Conservation (phyloP, 2,329 filamentous ascomycete genomes). For the Epichloe sibirici region DNA sequence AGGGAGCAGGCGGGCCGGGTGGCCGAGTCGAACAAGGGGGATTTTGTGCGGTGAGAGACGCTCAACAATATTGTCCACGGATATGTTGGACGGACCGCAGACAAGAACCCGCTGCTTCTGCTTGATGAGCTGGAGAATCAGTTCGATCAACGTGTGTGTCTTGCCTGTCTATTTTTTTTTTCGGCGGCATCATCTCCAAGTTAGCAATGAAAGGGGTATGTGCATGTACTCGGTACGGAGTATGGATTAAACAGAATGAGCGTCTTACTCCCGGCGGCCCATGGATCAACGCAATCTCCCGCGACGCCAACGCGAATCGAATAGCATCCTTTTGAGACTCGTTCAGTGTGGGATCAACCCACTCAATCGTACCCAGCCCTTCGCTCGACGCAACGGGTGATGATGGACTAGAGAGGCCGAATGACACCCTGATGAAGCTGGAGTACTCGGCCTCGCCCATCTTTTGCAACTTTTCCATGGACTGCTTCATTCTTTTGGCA, state of each 20-base stretch:
- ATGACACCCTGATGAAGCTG: conserved; percentile 47
- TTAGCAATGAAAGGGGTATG: not conserved
- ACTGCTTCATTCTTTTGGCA: conserved; percentile 43
- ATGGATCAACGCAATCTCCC: conserved; percentile 81
- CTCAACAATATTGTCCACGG: conserved; percentile 96
- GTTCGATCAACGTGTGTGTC: conserved; percentile 88
- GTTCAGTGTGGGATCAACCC: conserved; percentile 51
- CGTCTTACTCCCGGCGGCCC: conserved; percentile 64
- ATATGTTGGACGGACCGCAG: conserved; percentile 95
- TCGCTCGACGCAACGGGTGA: conserved; percentile 35
- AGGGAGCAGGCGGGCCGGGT: conserved; percentile 80
- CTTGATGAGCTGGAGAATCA: conserved; percentile 81
- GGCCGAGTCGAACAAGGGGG: conserved; percentile 78
- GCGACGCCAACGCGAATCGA: conserved; percentile 70
- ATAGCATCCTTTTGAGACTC: conserved; percentile 57
- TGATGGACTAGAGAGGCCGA: conserved; percentile 43
- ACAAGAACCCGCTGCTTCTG: conserved; percentile 66
- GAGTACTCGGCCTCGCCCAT: conserved; percentile 48
- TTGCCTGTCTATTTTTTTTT: conserved; percentile 59
- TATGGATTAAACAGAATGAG: not conserved
- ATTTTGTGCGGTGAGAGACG: conserved; percentile 74
- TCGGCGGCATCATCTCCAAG: not conserved
- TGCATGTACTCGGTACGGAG: too few relatives aligned
- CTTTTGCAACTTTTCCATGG: conserved; percentile 46
- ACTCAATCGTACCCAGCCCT: conserved; percentile 36